A percentile compares a stretch with the other conserved stretches of the same genome.
Conservation (phyloP, 805 yeast genomes). For the Candida cerambycidarum region DNA sequence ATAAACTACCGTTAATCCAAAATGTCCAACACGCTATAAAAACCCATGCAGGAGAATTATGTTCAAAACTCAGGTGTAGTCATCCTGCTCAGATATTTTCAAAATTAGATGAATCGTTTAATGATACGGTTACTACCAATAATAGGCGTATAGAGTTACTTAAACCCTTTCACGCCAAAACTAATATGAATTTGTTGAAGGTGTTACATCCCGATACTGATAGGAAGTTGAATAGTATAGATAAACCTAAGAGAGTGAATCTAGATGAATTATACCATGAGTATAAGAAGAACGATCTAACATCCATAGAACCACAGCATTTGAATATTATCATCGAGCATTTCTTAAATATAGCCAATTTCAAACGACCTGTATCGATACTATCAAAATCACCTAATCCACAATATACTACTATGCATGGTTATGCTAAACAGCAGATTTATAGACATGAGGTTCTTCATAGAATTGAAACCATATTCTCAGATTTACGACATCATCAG, state of each 20-base stretch:
- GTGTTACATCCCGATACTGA: conserved; percentile 20
- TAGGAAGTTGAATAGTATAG: conserved; percentile 1
- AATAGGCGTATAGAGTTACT: conserved; percentile 4
- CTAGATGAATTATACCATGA: background rate
- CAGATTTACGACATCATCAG: conserved; percentile 25
- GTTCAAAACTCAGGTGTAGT: background rate
- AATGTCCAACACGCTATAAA: conserved; percentile 2
- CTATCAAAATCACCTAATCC: conserved; percentile 3
- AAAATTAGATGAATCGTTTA: background rate
- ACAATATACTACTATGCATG: conserved; percentile 11
- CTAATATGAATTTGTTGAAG: conserved; percentile 12
- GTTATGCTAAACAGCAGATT: conserved; percentile 19
- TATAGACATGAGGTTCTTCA: conserved; percentile 20
- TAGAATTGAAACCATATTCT: conserved; percentile 23
- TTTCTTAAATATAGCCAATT: conserved; percentile 25
- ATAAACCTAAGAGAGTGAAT: background rate
- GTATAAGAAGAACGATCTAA: conserved; percentile 14
- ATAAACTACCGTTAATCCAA: conserved; percentile 2
- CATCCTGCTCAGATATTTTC: background rate
- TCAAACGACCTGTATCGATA: conserved; percentile 26
- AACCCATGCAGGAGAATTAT: background rate
- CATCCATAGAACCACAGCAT: conserved; percentile 23
- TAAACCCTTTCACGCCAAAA: conserved; percentile 9
- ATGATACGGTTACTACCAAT: background rate
- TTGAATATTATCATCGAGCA: conserved; percentile 27